These are phyloP conservation scores for Sphagnum magellanicum DNA, from an alignment of 228 moss, liverwort and hornwort genomes.

Conservation along the genomic window DNA sequence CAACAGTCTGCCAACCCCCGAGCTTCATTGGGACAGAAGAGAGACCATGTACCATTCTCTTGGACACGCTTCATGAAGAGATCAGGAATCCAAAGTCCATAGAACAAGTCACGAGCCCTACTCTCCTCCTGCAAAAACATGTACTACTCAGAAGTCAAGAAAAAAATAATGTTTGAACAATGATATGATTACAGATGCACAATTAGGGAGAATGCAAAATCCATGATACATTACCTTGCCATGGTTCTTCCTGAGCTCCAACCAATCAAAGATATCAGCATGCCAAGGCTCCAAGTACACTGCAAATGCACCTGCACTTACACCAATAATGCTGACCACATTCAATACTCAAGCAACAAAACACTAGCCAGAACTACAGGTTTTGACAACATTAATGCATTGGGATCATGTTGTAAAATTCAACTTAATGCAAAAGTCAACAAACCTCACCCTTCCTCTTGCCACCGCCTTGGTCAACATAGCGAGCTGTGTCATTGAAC, in stretches of 20 bases:
- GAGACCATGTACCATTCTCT: slow-evolving; percentile 62
- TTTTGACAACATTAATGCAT: no score
- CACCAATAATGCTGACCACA: neutral
- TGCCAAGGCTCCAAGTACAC: slow-evolving; percentile 97
- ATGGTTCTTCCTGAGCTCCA: slow-evolving; percentile 84
- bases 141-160: no score
- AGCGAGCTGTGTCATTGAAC: slow-evolving; percentile 89
- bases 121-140: slow-evolving; percentile 44
- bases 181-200: no score
- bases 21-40: slow-evolving; percentile 90
- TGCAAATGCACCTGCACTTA: slow-evolving; percentile 61
- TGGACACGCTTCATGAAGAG: slow-evolving; percentile 89
- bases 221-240: slow-evolving; percentile 40
- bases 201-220: no score
- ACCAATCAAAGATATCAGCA: slow-evolving; percentile 89
- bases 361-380: no score
- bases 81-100: slow-evolving; percentile 85
- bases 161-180: no score
- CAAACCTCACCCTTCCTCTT: slow-evolving; percentile 68
- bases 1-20: slow-evolving; percentile 90
- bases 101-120: slow-evolving; percentile 77
- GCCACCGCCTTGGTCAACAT: slow-evolving; percentile 96
- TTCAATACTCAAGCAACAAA: neutral
- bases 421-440: no score
- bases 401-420: no score